phyloP scores from a whole-genome alignment of 768 basidiomycete species.

The Russula compacta region DNA sequence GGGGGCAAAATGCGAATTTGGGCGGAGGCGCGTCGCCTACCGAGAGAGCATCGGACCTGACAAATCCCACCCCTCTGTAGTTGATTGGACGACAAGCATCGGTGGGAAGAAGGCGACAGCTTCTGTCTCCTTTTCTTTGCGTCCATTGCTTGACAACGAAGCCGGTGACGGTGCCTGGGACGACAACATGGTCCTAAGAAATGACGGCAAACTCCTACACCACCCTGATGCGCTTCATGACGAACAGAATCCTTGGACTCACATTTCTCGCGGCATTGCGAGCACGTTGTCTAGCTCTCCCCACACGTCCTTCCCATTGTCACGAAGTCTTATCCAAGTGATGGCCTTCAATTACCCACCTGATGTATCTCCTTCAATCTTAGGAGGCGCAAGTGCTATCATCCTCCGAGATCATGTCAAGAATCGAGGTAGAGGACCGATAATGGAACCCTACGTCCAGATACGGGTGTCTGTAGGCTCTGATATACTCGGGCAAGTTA shows the following conservation, averaged over 20 bases:
- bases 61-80: conserved; percentile 24
- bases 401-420: conserved; percentile 55
- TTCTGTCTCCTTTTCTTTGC: conserved; percentile 45
- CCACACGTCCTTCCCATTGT: conserved; percentile 64
- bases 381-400: conserved; percentile 55
- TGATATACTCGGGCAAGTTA: conserved; percentile 62
- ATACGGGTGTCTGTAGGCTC: conserved; percentile 62
- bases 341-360: conserved; percentile 35
- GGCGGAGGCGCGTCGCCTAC: conserved; percentile 70
- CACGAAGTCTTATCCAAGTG: conserved; percentile 52
- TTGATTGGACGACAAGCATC: conserved; percentile 56
- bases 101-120: conserved; percentile 47
- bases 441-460: conserved; percentile 71
- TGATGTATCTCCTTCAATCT: conserved; percentile 38
- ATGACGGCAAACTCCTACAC: conserved; percentile 41
- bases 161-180: conserved; percentile 63
- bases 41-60: conserved; percentile 45
- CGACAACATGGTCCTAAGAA: conserved; percentile 63
- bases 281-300: conserved; percentile 71
- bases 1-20: conserved; percentile 69
- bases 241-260: conserved; percentile 36
- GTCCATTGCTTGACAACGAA: conserved; percentile 46
- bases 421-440: conserved; percentile 55
- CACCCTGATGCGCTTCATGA: conserved; percentile 41
- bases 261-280: conserved; percentile 59